Conservation (phyloP, 768 basidiomycete genomes). For the Lactarius trivialis region DNA sequence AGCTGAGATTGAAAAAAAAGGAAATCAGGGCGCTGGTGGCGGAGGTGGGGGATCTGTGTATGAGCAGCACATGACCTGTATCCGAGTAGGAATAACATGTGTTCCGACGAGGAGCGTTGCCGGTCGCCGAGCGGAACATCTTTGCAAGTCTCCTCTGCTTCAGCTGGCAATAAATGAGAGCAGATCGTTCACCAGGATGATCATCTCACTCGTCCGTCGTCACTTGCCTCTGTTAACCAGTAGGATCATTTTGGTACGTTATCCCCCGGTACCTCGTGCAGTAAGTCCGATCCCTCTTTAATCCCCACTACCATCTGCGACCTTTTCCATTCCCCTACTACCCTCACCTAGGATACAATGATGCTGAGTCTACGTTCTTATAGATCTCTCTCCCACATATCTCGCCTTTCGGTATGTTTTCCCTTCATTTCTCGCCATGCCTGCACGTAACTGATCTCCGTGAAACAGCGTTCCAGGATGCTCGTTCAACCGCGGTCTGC, state of each 20-base stretch:
- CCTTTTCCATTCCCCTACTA: not conserved
- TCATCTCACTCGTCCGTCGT: not conserved
- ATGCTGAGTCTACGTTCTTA: conserved; percentile 4
- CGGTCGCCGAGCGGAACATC: not conserved
- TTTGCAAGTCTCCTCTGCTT: not conserved
- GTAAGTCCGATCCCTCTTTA: not conserved
- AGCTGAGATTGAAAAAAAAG: conserved; percentile 53
- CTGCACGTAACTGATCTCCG: not conserved
- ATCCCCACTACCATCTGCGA: not conserved
- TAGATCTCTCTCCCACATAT: not conserved
- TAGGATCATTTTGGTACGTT: not conserved
- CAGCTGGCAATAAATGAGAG: not conserved
- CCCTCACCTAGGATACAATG: not conserved
- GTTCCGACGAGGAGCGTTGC: not conserved
- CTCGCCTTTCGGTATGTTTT: conserved; percentile 10
- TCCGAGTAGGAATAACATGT: conserved; percentile 1
- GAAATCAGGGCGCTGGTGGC: conserved; percentile 58
- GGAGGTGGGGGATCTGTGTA: conserved; percentile 51
- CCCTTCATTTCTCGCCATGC: not conserved
- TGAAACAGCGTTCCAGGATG: not conserved
- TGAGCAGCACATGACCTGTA: not conserved
- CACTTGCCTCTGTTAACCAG: not conserved
- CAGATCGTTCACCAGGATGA: not conserved
- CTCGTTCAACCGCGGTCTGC: not conserved
- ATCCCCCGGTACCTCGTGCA: not conserved